A percentile compares a stretch with the other conserved stretches of the same genome.
Conservation (phyloP, 805 yeast species). For the Candida piceae region DNA sequence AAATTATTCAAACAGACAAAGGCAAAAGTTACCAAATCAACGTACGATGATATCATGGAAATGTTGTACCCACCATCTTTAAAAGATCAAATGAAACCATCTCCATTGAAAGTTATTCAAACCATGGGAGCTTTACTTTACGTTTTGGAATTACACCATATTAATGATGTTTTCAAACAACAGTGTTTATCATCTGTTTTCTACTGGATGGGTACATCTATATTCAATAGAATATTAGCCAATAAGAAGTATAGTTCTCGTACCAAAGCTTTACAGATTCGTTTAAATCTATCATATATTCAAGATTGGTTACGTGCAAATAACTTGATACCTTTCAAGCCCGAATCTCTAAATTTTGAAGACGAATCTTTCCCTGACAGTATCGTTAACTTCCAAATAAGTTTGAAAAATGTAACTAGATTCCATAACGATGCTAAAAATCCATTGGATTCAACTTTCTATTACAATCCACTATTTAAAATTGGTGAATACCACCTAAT, state of each 20-base stretch:
- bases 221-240: constrained; percentile 69
- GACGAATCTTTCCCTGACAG: constrained; percentile 31
- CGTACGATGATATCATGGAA: constrained; percentile 67
- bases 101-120: constrained; percentile 82
- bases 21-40: constrained; percentile 32
- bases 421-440: constrained; percentile 28
- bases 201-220: constrained; percentile 65
- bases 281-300: constrained; percentile 77
- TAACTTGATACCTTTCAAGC: constrained; percentile 42
- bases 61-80: constrained; percentile 84
- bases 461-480: constrained; percentile 58
- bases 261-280: constrained; percentile 80
- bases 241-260: constrained; percentile 72
- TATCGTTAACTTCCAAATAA: constrained; percentile 18
- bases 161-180: constrained; percentile 70
- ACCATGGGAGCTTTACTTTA: constrained; percentile 84
- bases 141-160: constrained; percentile 75
- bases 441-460: constrained; percentile 50
- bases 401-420: constrained; percentile 26
- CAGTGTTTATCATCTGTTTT: constrained; percentile 76
- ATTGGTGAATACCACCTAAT: constrained; percentile 64
- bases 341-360: constrained; percentile 20
- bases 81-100: constrained; percentile 75
- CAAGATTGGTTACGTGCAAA: constrained; percentile 91
- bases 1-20: constrained; percentile 42